Evolutionary conservation across 768 basidiomycete genomes (phyloP), one percentile per base, ranked within the genome.

Genomic region (Auricularia auricula-judae): DNA sequence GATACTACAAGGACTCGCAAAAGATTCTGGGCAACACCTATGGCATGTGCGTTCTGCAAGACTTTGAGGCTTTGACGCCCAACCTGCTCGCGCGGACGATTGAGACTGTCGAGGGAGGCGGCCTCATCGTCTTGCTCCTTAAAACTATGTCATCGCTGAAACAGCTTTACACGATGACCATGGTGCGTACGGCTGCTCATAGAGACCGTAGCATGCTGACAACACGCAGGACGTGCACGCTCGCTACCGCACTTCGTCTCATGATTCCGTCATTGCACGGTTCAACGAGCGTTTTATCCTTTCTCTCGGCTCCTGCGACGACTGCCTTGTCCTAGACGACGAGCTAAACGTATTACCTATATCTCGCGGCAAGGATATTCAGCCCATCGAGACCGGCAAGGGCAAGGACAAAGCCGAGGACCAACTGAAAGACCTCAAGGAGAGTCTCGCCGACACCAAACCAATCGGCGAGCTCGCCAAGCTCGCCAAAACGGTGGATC

Each of bases 241-340:
- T 1, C 85, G 97, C 39, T 99, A 98, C 73, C 82, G 96, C 34
- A 98, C 97, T 0, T 88, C 91, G 12, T 87, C 92, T 1, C 92
- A 95, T 70, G 90, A 91, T 71, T 81, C 87, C 4, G 89, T 95
- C 36, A 80, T 87, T n/a, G 92, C 97, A 0, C 86, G 97, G 34
- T 99, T 99, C 79, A 99, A 99, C 75, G 97, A 99, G 73, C 89
- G 97, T 11, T 99, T 99, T 76, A 98, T 99, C 70, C 83, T 99
- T 18, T 99, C 97, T 21, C 85, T 99, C 21, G 93, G 93, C 29
- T 89, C 92, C 18, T 98, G 93, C 71, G 80, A 87, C 7, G 92
- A 96, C 72, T 98, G 96, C 70, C 81, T 99, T 1, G 86, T 98
- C 33, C 83, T 99, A 61, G 97, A 99, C 71, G 97, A 99, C 71